These are phyloP conservation scores for Pinguiococcus pyrenoidosus DNA, from an alignment of 108 stramenopile species.

Conservation along the genomic window DNA sequence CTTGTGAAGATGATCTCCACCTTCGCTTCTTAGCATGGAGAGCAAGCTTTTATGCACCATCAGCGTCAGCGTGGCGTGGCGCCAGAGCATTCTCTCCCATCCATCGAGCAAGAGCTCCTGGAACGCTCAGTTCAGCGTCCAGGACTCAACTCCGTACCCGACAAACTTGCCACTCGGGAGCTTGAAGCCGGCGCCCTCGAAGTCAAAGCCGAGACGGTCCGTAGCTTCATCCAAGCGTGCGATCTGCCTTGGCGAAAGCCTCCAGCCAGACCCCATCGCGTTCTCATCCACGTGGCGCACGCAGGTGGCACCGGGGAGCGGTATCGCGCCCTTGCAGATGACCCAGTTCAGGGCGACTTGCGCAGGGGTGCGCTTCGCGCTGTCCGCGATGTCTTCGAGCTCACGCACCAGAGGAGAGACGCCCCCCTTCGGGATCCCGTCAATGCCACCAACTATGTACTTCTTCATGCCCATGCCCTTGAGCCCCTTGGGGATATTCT, in stretches of 20 bases:
- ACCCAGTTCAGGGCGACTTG: slow-evolving; percentile 83
- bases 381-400: slow-evolving; percentile 49
- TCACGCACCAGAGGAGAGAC: too few relatives aligned
- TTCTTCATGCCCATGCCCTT: slow-evolving; percentile 14
- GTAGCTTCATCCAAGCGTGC: too few relatives aligned
- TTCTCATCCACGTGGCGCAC: slow-evolving; percentile 54
- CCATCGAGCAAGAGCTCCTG: too few relatives aligned
- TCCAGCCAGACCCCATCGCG: slow-evolving; percentile 52
- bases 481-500: slow-evolving; percentile 40
- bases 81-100: too few relatives aligned
- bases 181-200: slow-evolving; percentile 58
- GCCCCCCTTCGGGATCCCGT: too few relatives aligned
- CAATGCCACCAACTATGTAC: too few relatives aligned
- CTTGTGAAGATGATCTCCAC: too few relatives aligned
- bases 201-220: too few relatives aligned
- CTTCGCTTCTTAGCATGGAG: too few relatives aligned
- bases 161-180: slow-evolving; percentile 52
- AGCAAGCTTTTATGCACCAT: too few relatives aligned
- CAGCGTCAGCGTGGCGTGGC: too few relatives aligned
- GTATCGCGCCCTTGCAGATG: slow-evolving; percentile 65
- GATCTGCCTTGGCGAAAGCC: too few relatives aligned
- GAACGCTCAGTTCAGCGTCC: slow-evolving; percentile 36
- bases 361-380: slow-evolving; percentile 51
- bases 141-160: slow-evolving; percentile 50
- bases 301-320: slow-evolving; percentile 60